These are phyloP conservation scores for Monosporascus sp. DNA, from an alignment of 2,329 filamentous ascomycete genomes.

Conservation along the genomic window DNA sequence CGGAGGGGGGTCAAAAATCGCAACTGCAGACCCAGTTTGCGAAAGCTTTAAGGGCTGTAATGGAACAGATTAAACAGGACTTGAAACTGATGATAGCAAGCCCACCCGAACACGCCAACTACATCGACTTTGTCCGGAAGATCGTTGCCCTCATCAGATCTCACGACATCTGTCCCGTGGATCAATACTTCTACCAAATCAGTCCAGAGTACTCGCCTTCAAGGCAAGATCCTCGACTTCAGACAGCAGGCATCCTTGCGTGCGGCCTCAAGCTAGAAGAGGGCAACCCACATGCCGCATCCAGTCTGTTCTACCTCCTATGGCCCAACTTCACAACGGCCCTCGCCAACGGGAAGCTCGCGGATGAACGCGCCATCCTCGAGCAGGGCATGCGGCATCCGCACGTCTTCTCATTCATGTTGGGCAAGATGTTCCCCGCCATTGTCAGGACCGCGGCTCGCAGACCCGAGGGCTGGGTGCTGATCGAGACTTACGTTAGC, in stretches of 20 bases:
- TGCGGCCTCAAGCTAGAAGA: conserved; percentile 52
- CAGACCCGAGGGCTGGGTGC: conserved; percentile 35
- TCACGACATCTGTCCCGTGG: conserved; percentile 49
- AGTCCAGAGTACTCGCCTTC: conserved; percentile 52
- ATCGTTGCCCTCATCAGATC: conserved; percentile 51
- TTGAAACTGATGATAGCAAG: conserved; percentile 33
- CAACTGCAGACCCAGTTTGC: conserved; percentile 36
- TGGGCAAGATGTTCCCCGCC: conserved; percentile 51
- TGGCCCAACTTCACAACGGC: conserved; percentile 54
- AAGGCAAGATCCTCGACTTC: conserved; percentile 49
- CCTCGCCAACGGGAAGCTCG: conserved; percentile 43
- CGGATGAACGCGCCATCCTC: conserved; percentile 41
- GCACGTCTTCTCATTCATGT: conserved; percentile 41
- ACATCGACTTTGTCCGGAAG: conserved; percentile 46
- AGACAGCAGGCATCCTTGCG: conserved; percentile 49
- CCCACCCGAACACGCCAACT: conserved; percentile 36
- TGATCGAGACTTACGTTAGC: conserved; percentile 46
- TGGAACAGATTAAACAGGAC: conserved; percentile 51
- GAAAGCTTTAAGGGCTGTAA: conserved; percentile 39
- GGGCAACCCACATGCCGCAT: conserved; percentile 40
- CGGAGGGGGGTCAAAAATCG: conserved; percentile 29
- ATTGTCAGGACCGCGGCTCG: conserved; percentile 35
- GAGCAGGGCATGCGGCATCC: conserved; percentile 42
- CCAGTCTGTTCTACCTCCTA: conserved; percentile 52
- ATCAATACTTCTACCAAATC: conserved; percentile 52